Evolutionary conservation across 495 filamentous ascomycete species (phyloP), one percentile per base, ranked within the genome.

Genomic region (Lasiosphaeriaceae sp.): DNA sequence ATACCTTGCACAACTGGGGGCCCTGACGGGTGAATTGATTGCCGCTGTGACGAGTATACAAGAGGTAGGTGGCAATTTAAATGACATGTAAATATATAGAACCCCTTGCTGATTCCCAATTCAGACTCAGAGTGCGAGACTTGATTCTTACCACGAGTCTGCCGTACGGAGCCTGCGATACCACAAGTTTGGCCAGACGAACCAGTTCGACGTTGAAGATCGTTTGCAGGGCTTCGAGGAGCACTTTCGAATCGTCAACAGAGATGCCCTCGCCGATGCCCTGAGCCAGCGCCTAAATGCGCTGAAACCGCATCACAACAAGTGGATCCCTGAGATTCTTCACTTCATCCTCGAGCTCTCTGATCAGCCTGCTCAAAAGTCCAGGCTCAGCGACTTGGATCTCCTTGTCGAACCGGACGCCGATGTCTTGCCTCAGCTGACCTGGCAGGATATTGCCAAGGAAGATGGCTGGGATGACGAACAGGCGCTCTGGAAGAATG

Each of bases 151-250:
- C 26, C 68, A 68, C 57, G 74, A 87, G 17, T 75, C 77, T n/a
- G 73, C 78, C 1, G 66, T 83, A 34, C 79, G 77, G 14, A 78
- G 68, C 39, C 68, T 92, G 37, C 77, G 79, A 52, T 71, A 84
- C 35, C 77, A 87, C 51, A 79, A 74, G 35, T 87, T 87, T 74
- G 76, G 75, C 20, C 84, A 91, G 34, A 90, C 86, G 0, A 94
- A 97, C 73, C 93, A 95, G 63, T 98, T 97, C 67, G 90, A 90
- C 29, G 84, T 96, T 12, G 72, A 82, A 22, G 79, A 80, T 17
- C 84, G 81, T 34, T 79, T 96, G 5, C 82, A 86, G 21, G 94
- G 94, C 2, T 77, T 96, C 17, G 88, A 90, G 58, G 94, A 98
- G 71, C 93, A 93, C 62, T 96, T 96, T 68, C 81, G 83, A 39